phyloP scores from a whole-genome alignment of 1,284 basidiomycete species.

The Cryptococcus jaspeensis region DNA sequence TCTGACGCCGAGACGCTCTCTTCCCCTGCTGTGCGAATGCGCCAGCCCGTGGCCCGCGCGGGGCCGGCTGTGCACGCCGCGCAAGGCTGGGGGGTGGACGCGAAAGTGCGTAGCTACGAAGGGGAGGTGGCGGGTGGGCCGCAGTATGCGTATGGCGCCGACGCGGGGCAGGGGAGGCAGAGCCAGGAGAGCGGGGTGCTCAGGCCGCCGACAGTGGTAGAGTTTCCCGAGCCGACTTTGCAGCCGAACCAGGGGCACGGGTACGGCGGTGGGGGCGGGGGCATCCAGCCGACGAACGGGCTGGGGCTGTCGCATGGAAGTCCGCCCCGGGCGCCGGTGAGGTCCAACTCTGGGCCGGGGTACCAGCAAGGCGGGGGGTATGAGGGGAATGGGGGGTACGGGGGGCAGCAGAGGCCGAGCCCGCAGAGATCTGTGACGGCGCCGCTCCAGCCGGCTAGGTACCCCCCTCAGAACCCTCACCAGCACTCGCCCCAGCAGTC shows the following conservation, averaged over 20 bases:
- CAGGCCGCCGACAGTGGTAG: conserved; percentile 18
- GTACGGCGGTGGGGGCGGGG: background rate
- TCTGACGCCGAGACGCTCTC: conserved; percentile 4
- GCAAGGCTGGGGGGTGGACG: conserved; percentile 1
- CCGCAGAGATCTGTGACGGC: background rate
- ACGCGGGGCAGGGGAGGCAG: conserved; percentile 4
- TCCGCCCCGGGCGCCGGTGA: background rate
- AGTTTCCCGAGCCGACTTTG: conserved; percentile 19
- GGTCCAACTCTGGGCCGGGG: background rate
- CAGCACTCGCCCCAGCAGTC: background rate
- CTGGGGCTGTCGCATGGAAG: background rate
- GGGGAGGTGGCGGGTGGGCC: conserved; percentile 7
- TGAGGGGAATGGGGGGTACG: background rate
- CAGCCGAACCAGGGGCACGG: conserved; percentile 10
- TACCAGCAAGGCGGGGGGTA: background rate
- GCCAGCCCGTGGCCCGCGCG: background rate
- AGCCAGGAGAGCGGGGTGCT: conserved; percentile 1
- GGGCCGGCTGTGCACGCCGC: conserved; percentile 1
- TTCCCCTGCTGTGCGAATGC: background rate
- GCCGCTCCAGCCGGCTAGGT: background rate
- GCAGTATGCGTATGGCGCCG: background rate
- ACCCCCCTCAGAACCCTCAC: conserved; percentile 2
- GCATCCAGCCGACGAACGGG: background rate
- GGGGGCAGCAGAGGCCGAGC: background rate
- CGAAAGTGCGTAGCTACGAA: conserved; percentile 10